phyloP scores from a whole-genome alignment of 108 stramenopile genomes.

The Cyclotella cryptica region DNA sequence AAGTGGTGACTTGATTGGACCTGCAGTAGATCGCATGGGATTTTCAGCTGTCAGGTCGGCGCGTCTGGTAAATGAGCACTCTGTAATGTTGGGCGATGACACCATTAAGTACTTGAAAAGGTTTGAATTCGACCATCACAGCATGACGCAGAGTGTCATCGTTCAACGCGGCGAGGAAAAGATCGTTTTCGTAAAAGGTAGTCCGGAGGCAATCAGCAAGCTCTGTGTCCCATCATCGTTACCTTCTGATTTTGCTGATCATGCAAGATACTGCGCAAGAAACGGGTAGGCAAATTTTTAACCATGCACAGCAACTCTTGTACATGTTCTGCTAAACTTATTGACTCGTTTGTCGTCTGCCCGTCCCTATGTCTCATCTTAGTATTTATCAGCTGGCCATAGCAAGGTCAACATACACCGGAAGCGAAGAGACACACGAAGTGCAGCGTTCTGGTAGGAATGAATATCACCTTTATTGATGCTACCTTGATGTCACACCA shows the following conservation, averaged over 20 bases:
- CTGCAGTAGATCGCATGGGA: conserved; percentile 59
- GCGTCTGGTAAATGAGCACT: conserved; percentile 20
- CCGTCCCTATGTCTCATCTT: background rate
- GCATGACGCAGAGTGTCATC: conserved; percentile 72
- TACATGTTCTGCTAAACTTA: background rate
- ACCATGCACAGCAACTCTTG: background rate
- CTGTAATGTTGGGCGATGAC: conserved; percentile 37
- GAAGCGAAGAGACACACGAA: conserved; percentile 32
- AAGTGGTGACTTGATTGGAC: conserved; percentile 58
- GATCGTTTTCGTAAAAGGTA: conserved; percentile 7
- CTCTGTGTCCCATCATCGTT: conserved; percentile 51
- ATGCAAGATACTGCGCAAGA: conserved; percentile 41
- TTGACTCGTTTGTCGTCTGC: background rate
- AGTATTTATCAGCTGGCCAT: conserved; percentile 67
- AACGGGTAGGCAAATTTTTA: conserved; percentile 30
- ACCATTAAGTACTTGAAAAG: conserved; percentile 54
- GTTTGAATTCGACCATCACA: conserved; percentile 71
- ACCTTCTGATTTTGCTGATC: conserved; percentile 53
- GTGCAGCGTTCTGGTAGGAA: conserved; percentile 41
- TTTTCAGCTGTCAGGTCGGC: conserved; percentile 45
- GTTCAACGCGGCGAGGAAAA: conserved; percentile 37
- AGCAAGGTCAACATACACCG: conserved; percentile 38
- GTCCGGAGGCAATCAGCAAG: conserved; percentile 59
- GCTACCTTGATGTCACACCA: background rate
- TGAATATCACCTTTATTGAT: background rate